Base-by-base conservation (phyloP, 352 stramenopile species). In the Phytopythium kandeliae region DNA sequence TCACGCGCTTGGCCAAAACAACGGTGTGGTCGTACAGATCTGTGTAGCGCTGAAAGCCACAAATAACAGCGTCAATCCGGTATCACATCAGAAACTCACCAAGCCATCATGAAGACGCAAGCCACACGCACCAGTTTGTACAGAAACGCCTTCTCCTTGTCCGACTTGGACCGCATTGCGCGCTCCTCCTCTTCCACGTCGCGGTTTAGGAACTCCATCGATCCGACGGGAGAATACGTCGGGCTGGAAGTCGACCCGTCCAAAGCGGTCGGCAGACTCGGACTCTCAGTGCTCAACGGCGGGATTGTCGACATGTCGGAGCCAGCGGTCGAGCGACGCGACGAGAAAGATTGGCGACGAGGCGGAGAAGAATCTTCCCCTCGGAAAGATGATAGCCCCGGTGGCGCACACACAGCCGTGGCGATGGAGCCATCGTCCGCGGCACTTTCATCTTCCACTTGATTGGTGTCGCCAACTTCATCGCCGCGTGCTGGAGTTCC, bases 11-110 rank as follows among this genome's bases (percentile, higher is more conserved):
- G 19, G 77, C 57, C 8, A 87, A 49, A 7, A 65, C 52, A 12
- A 83, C 77, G 0, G 69, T 71, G 26, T 86, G 62, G 40, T 77
- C 76, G 33, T 88, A 89, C 41, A 67, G 80, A 28, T 91, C 80
- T 16, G 74, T 77, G 49, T 89, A 91, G 19, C 71, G 69, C 77
- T 90, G 43, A 15, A 31, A 9, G 9, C 35, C 11, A 38, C 26
- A 12, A 24, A 45, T 6, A 19, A 45, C 9, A 44, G 3, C 19
- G 11, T 45, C 38, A 30, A 22, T 12, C 12, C 2, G 11, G 12
- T 10, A 17, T 38, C 13, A 38, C 2, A 22, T 40, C 11, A 19
- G 35, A 40, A 2, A 17, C 6, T 17, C 11, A 40, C 35, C 13
- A 30, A 3, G 10, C 9, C n/a, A 48, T 25, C 4, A 16, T 6